phyloP scores from a whole-genome alignment of 495 filamentous ascomycete genomes.

The Aspergillus avenaceus region DNA sequence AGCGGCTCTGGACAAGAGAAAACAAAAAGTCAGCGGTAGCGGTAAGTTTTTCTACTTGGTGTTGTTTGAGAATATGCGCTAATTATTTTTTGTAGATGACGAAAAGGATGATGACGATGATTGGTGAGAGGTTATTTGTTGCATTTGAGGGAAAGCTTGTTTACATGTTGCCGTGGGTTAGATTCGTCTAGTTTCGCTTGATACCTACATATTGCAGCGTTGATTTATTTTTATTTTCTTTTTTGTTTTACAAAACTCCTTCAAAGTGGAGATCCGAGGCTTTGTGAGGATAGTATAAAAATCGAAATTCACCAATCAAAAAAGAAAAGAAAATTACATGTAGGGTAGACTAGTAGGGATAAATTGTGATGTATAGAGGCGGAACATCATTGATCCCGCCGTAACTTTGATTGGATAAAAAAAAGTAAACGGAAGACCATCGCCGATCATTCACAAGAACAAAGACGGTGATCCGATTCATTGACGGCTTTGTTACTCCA shows the following conservation, averaged over 20 bases:
- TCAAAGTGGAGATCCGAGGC: background rate
- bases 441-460: background rate
- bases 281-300: too few relatives aligned
- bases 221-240: conserved; percentile 4
- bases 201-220: conserved; percentile 15
- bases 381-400: conserved; percentile 16
- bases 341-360: background rate
- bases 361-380: background rate
- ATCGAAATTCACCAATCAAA: too few relatives aligned
- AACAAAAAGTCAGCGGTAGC: conserved; percentile 83
- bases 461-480: background rate
- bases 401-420: background rate
- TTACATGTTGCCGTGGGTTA: conserved; percentile 4
- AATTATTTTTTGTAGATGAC: conserved; percentile 55
- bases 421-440: background rate
- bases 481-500: background rate
- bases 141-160: conserved; percentile 12
- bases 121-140: conserved; percentile 47
- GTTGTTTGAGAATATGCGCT: background rate
- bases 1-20: conserved; percentile 70
- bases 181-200: conserved; percentile 10
- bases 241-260: too few relatives aligned
- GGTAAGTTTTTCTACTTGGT: conserved; percentile 57
- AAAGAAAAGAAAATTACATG: background rate
- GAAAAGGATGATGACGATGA: conserved; percentile 76